Evolutionary conservation across 805 yeast species (phyloP), one percentile per base, ranked within the genome.

Genomic region (Candida pseudoglaebosa): DNA sequence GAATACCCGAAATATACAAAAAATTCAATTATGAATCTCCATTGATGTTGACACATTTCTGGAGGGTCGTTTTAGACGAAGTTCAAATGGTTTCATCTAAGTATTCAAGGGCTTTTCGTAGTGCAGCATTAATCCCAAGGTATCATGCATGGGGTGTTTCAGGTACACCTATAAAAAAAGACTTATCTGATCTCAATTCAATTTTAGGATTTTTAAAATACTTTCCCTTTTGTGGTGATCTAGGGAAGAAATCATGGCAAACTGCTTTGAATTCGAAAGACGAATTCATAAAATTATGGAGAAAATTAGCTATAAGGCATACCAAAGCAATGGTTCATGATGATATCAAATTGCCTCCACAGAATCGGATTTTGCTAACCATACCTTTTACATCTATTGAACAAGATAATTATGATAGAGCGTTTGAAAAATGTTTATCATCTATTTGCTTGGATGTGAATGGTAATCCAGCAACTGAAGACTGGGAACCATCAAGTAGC

Each of bases 111-210:
- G 87, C 93, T 1, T 88, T 95, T 15, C 79, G 76, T 40, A 85
- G 89, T 40, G 88, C 96, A 0, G 69, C 84, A 2, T 63, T 85
- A 26, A 76, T 93, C 18, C 91, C 96, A 4, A 70, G 96, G 37
- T 75, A 78, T 33, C 97, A 93, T 61, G 80, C 96, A 0, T 93
- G 98, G 98, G 97, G 95, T 12, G 96, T 90, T 0, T 86, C 96
- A 1, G 99, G 99, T 5, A 93, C 99, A 0, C 95, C 97, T 0
- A 82, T 89, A 12, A 79, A 81, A 46, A 75, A 75, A 44, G 71
- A 77, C 28, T 60, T 84, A 30, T 57, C 69, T 22, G 96, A 91
- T 57, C 67, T 90, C 34, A 78, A 75, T 32, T 83, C 95, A 0
- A 70, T 88, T 4, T 54, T 90, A 24, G 72, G 77, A 10, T 91